Base-by-base conservation (phyloP, 495 filamentous ascomycete genomes). In the Aspergillus wentii region DNA sequence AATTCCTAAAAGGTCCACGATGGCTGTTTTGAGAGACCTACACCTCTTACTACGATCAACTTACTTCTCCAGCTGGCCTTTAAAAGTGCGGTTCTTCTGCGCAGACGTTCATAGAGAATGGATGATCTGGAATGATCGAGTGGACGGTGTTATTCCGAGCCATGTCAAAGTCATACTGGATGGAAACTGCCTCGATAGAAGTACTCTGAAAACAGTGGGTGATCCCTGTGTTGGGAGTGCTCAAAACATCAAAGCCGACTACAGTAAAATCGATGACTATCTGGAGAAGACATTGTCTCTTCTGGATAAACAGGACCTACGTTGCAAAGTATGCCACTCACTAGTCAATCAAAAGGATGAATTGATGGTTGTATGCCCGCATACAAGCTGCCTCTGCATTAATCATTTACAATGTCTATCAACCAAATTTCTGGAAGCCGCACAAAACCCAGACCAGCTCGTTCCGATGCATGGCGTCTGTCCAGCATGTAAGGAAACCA, bases 371-470 rank as follows among this genome's bases (percentile, higher is more conserved):
- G 68, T 89, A 7, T 98, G 92, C 59, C 71, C 85, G 7, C 73
- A 79, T 31, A 40, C 61, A 2, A 54, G 55, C 17, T 98, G 92
- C 46, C 72, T 75, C 44, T 71, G 79, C 17, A 72, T 75, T 4
- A 80, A 74, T 11, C 92, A 98, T 61, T 35, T 95, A 23, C 67
- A 71, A 2, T 98, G 92, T 64, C 77, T 95, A 54, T 81, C 87
- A 20, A 57, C 58, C 14, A 65, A 67, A 18, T 80, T 96, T 34
- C 60, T 91, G 4, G 47, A 60, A 1, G 62, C 67, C 17, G 46
- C 59, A 26, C 27, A 49, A 23, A 60, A 67, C 3, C 46, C 52
- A 0, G 66, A 70, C 10, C 56, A 51, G 0, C 54, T 95, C 2
- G 44, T 95, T 3, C 91, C 92, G 0, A 72, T 72, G 4, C 49